Evolutionary conservation across 2,329 filamentous ascomycete species (phyloP), one percentile per base, ranked within the genome.

Genomic region (Drechslerella dactyloides): DNA sequence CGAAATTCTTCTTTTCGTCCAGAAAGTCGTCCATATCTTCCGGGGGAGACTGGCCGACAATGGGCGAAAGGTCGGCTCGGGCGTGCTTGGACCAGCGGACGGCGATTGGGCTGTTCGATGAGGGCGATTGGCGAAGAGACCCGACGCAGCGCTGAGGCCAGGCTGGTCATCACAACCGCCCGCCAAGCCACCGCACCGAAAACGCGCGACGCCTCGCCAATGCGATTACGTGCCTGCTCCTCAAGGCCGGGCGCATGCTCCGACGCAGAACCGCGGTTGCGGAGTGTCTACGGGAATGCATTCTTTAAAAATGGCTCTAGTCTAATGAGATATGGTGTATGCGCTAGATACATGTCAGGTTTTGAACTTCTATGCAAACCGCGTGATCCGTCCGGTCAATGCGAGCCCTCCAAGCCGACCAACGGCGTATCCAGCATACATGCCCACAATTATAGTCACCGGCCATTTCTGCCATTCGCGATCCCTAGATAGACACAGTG

Each of bases 381-480:
- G 40, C n/a, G 60, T 55, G 11, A 60, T 51, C 74, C 77, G 79
- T 5, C 83, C 83, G 74, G 80, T 82, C 37, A 82, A 77, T 66
- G 82, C 40, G 30, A 79, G 80, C 11, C 88, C 87, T 17, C 87
- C 74, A 62, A 86, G 77, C 78, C 89, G 88, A 0, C 92, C 92
- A 11, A 90, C 75, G 0, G 86, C 83, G 79, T 90, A 92, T 0
- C 94, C 94, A 4, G 86, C 80, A 80, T 96, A 97, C 17, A 90
- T 84, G 1, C 94, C 94, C 1, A 86, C 87, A 2, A 97, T 81
- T 68, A 99, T 90, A 0, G 94, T 99, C 53, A 97, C 89, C 0
- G 94, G 94, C 90, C 93, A 99, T 79, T 89, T 90, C 85, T 99
- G 94, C 94, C 94, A 99, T 76, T 96, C 92, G n/a, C 94, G 87